phyloP scores from a whole-genome alignment of 1,284 basidiomycete genomes.

The Cryptococcus depauperatus region DNA sequence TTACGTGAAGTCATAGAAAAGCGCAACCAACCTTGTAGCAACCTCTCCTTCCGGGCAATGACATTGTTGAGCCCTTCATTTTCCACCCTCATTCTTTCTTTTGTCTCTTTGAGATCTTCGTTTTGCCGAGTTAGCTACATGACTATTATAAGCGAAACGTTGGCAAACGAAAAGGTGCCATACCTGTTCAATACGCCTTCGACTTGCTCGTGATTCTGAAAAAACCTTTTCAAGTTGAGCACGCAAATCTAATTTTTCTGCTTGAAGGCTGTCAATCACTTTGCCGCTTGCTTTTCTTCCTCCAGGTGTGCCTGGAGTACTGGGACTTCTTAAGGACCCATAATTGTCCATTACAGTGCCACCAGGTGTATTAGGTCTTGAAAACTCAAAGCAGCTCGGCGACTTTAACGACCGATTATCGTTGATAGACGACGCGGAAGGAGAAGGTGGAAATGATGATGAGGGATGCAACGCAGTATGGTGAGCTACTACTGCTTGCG shows the following conservation, averaged over 20 bases:
- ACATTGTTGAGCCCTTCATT: constrained; percentile 40
- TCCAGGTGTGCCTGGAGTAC: neutral
- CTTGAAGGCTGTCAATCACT: constrained; percentile 40
- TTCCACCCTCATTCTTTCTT: constrained; percentile 40
- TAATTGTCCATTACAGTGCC: neutral
- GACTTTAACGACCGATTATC: too few species aligned
- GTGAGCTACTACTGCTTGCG: constrained; percentile 32
- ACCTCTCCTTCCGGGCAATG: constrained; percentile 38
- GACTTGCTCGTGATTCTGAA: constrained; percentile 29
- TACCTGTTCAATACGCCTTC: constrained; percentile 26
- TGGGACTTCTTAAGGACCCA: neutral
- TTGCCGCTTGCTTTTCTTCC: constrained; percentile 19
- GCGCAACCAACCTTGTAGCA: constrained; percentile 36
- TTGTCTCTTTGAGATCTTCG: constrained; percentile 42
- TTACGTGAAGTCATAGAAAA: neutral
- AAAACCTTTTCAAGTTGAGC: constrained; percentile 35
- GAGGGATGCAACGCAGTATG: constrained; percentile 25
- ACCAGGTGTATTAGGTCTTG: constrained; percentile 2
- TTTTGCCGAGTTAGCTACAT: constrained; percentile 38
- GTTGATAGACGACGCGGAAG: constrained; percentile 11
- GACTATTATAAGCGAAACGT: neutral
- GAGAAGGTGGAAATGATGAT: constrained; percentile 1
- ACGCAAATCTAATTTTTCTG: constrained; percentile 29
- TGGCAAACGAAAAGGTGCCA: neutral
- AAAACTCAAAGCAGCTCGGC: too few species aligned